phyloP scores from a whole-genome alignment of 306 rosid genomes.

The Bauhinia variegata region DNA sequence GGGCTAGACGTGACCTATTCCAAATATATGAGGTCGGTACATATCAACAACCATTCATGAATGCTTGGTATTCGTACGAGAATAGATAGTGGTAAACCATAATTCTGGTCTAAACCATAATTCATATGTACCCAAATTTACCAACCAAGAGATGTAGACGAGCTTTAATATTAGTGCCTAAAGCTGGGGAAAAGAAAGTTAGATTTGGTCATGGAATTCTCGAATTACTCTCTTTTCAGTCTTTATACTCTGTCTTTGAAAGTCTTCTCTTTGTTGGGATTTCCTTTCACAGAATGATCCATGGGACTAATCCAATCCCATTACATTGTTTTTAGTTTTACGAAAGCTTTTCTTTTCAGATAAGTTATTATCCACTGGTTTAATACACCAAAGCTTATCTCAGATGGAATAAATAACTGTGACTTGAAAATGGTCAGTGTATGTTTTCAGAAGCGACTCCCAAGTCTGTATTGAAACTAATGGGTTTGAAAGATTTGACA shows the following conservation, averaged over 20 bases:
- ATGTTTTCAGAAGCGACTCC: slow-evolving; percentile 88
- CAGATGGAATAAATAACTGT: background rate
- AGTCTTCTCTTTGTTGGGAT: background rate
- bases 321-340: background rate
- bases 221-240: slow-evolving; percentile 9
- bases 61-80: no score
- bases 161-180: background rate
- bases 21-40: no score
- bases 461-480: slow-evolving; percentile 80
- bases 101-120: no score
- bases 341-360: background rate
- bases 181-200: background rate
- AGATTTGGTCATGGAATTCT: background rate
- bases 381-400: background rate
- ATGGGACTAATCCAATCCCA: background rate
- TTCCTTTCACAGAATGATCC: background rate
- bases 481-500: slow-evolving; percentile 96
- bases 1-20: no score
- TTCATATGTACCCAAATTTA: background rate
- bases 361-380: background rate
- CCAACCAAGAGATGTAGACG: background rate
- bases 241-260: background rate
- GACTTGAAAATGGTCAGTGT: slow-evolving; percentile 30
- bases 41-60: no score
- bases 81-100: no score